Base-by-base conservation (phyloP, 495 filamentous ascomycete genomes). In the Baudoinia panamericana region DNA sequence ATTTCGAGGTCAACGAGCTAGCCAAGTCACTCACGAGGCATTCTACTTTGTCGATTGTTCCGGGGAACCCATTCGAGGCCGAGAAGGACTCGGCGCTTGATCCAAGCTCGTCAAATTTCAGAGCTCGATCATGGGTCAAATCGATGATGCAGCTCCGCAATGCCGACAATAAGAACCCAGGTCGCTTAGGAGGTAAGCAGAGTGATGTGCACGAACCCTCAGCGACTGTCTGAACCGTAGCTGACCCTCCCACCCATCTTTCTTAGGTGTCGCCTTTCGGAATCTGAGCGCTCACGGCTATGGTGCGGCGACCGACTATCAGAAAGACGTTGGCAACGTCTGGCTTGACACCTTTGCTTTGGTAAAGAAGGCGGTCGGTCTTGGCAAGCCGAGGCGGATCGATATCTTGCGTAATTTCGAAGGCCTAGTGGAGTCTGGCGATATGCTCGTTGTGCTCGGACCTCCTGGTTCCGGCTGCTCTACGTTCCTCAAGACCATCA, bases 391-490 rank as follows among this genome's bases (percentile, higher is more conserved):
- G 52, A 60, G 72, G 27, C 69, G 71, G 55, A 77, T 80, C 56
- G 63, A 82, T 25, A 86, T 88, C 41, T 63, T 90, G 22, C 72
- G 72, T 21, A 61, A 73, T 22, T 83, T 87, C 50, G 77, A 82
- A 37, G 84, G 82, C 1, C 53, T 86, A 5, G 65, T 88, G 2
- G 71, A 71, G 47, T 73, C 70, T 18, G 83, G 84, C 11, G 83
- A 90, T 62, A 84, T 84, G 76, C 63, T 90, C 28, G 66, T 88
- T 13, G 82, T 88, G 0, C 66, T 88, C 16, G 84, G 82, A 13
- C 73, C 76, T 17, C 84, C 83, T 11, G 84, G 45, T 37, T 71
- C 70, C 43, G 78, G 80, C 19, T 81, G 76, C 44, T 75, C 77
- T 11, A 86, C 82, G 3, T 75, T 88, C 43, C 55, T 86, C 30